Base-by-base conservation (phyloP, 176 grass and related monocot species). In the Pharus latifolius region DNA sequence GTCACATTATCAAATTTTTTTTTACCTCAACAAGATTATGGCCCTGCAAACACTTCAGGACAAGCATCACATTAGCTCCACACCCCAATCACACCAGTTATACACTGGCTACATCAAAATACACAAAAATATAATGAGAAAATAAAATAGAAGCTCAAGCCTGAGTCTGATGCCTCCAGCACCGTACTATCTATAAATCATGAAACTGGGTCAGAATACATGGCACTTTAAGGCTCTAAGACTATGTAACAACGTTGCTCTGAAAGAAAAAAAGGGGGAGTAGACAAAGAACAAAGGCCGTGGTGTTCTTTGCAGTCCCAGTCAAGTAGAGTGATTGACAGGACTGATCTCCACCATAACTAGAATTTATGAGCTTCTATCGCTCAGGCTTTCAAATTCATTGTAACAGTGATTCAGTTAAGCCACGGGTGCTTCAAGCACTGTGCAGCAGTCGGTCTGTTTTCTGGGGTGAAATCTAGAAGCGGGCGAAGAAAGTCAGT, bases 371-470 rank as follows among this genome's bases (percentile, higher is more conserved):
- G 72, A 70, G 70, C 41, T 86, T 68, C 45, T 58, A 79, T 22
- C 5, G 19, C 52, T 77, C 55, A 76, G 67, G 49, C 41, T 51
- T 17, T 43, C 9, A 13, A 28, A 53, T 44, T 67, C 45, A 55
- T 17, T n/a, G 35, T 49, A 7, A 65, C 48, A 27, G 67, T 25
- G 5, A 22, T 73, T 83, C 82, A 77, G 34, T 82, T 72, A 37
- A 85, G 79, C 94, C 94, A 98, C n/a, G 62, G 31, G 63, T 98
- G 78, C 53, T 87, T 83, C 67, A 93, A 78, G 65, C 89, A 98
- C 37, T 85, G 75, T 5, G 70, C 70, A 24, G 94, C 94, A 0
- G 89, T 81, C 17, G 89, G 89, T 17, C 94, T 77, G 40, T 87
- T 75, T 52, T 93, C 89, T 6, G 89, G 84, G 32, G 54, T 65